Conservation (phyloP, 2,329 filamentous ascomycete genomes). For the Chaetomium strumarium region DNA sequence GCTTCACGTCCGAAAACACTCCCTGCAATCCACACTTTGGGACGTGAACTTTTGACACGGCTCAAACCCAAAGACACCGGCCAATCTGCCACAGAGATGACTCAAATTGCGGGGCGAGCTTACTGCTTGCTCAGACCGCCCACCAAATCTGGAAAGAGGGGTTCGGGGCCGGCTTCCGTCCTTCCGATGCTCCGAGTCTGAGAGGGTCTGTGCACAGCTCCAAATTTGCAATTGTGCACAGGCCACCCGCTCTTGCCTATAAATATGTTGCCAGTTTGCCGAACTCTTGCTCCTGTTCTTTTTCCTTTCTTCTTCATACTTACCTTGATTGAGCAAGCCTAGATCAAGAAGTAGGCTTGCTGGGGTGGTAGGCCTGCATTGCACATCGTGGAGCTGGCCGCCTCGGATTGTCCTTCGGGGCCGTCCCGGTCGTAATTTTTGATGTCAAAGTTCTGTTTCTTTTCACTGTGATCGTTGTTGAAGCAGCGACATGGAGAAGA, state of each 20-base stretch:
- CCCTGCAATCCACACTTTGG: conserved; percentile 6
- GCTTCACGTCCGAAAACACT: conserved; percentile 3
- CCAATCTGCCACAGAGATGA: conserved; percentile 18
- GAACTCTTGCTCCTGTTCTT: conserved; percentile 8
- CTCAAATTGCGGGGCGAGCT: conserved; percentile 24
- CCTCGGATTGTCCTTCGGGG: conserved; percentile 26
- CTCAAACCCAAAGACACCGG: conserved; percentile 8
- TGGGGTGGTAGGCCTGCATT: conserved; percentile 24
- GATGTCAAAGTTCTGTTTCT: conserved; percentile 20
- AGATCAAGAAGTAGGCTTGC: conserved; percentile 22
- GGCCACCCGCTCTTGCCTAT: conserved; percentile 11
- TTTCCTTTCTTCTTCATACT: conserved; percentile 23
- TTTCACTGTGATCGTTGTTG: conserved; percentile 22
- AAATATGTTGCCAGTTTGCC: conserved; percentile 3
- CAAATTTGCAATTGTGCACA: conserved; percentile 15
- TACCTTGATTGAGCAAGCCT: conserved; percentile 23
- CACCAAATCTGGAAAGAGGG: background rate
- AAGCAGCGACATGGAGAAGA: conserved; percentile 23
- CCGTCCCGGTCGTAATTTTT: conserved; percentile 27
- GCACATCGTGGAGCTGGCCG: conserved; percentile 24
- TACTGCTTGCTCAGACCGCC: conserved; percentile 19
- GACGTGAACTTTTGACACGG: conserved; percentile 18
- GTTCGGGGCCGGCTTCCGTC: background rate
- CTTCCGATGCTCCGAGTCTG: background rate
- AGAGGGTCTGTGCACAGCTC: background rate